A percentile compares a stretch with the other conserved stretches of the same genome.
Conservation (phyloP, 352 stramenopile genomes). For the Phytopythium vexans region DNA sequence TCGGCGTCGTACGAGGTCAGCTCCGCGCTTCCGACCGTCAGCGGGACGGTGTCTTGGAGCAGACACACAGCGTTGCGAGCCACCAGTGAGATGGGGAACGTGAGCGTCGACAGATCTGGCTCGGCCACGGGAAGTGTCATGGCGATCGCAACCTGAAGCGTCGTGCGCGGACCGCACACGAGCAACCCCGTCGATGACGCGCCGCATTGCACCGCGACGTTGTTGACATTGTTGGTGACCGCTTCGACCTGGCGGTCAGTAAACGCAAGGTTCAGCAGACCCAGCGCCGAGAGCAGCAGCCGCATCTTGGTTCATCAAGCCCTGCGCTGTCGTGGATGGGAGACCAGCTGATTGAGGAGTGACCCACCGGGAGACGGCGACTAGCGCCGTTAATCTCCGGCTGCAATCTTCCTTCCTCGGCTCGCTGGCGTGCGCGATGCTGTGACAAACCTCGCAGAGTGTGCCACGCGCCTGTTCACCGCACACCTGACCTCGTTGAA, state of each 20-base stretch:
- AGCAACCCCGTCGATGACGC: neutral
- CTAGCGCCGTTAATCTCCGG: no score
- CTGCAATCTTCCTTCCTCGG: neutral
- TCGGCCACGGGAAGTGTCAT: slow-evolving; percentile 7
- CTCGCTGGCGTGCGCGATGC: neutral
- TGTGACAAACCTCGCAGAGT: neutral
- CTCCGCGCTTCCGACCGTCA: neutral
- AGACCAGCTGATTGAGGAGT: no score
- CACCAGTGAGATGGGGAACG: neutral
- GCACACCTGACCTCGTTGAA: neutral
- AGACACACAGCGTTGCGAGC: slow-evolving; percentile 3
- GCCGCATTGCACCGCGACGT: neutral
- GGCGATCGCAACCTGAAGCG: neutral
- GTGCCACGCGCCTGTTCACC: neutral
- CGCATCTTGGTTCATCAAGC: neutral
- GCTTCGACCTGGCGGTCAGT: no score
- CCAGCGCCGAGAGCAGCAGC: neutral
- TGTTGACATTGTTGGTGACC: slow-evolving; percentile 2
- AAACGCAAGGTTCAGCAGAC: no score
- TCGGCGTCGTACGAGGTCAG: slow-evolving; percentile 1
- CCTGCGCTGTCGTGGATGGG: no score
- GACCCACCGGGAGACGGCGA: no score
- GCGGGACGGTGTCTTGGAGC: slow-evolving; percentile 2
- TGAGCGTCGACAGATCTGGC: neutral
- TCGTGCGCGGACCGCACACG: slow-evolving; percentile 4